Evolutionary conservation across 306 rosid genomes (phyloP).

Genomic region (Alnus rubra): DNA sequence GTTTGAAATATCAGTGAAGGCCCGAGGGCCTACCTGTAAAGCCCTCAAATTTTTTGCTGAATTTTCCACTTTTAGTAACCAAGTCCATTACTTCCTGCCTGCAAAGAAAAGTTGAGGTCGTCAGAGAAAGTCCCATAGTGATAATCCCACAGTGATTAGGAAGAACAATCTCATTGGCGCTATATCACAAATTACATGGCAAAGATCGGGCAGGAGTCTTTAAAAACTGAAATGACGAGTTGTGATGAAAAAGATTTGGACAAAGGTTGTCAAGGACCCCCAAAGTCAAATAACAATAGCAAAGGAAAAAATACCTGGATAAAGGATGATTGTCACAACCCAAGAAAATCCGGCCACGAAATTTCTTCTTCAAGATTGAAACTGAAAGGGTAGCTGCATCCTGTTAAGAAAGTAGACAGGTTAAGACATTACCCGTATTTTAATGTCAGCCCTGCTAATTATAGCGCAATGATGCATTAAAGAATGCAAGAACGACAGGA

Average conservation of each 20-base stretch:
- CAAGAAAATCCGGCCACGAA: conserved; percentile 62
- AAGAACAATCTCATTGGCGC: background rate
- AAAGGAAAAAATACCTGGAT: conserved; percentile 62
- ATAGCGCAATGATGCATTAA: background rate
- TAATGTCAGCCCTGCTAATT: background rate
- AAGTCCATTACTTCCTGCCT: conserved; percentile 96
- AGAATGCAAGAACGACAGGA: conserved; percentile 6
- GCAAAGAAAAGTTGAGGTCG: conserved; percentile 34
- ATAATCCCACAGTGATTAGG: conserved; percentile 7
- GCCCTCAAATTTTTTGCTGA: conserved; percentile 64
- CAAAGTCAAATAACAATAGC: background rate
- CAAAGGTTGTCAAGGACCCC: background rate
- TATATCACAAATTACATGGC: background rate
- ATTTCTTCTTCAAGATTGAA: conserved; percentile 75
- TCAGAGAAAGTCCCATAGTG: conserved; percentile 12
- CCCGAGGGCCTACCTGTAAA: conserved; percentile 59
- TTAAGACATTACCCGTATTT: background rate
- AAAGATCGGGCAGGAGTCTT: background rate
- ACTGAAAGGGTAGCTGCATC: conserved; percentile 88
- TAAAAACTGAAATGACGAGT: background rate
- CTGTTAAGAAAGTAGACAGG: conserved; percentile 39
- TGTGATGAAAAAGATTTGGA: background rate
- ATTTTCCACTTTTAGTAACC: conserved; percentile 77
- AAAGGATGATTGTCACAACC: conserved; percentile 96
- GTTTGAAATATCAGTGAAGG: conserved; percentile 2